Percentiles rank a stretch among this genome's conserved stretches.
phyloP scores from a whole-genome alignment of 2,329 filamentous ascomycete species.

The Epichloe coenophiala region DNA sequence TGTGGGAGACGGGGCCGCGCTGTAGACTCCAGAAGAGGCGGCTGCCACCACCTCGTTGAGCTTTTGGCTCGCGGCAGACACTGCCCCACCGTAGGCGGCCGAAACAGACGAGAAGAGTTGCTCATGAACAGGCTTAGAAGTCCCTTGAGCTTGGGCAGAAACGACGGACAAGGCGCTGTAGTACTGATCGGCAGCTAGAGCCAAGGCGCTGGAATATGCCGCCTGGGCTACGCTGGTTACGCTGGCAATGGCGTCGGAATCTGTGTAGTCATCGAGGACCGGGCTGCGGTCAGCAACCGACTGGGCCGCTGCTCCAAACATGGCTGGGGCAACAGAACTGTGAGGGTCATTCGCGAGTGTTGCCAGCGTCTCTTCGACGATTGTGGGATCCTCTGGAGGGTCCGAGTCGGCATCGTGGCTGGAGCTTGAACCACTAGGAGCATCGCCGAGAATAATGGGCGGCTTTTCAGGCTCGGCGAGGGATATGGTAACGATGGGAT shows the following conservation, averaged over 20 bases:
- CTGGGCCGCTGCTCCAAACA: slow-evolving; percentile 38
- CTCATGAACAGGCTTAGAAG: slow-evolving; percentile 55
- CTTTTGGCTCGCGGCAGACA: slow-evolving; percentile 46
- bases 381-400: neutral
- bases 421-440: neutral
- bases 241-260: slow-evolving; percentile 21
- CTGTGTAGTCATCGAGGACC: slow-evolving; percentile 31
- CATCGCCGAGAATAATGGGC: neutral
- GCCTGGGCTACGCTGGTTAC: slow-evolving; percentile 34
- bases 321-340: slow-evolving; percentile 20
- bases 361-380: neutral
- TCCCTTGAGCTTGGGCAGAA: slow-evolving; percentile 54
- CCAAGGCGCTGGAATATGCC: slow-evolving; percentile 52
- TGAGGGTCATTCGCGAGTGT: slow-evolving; percentile 10
- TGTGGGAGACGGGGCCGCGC: slow-evolving; percentile 32
- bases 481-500: neutral
- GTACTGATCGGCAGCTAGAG: slow-evolving; percentile 54
- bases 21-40: slow-evolving; percentile 36
- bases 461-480: neutral
- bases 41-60: slow-evolving; percentile 41
- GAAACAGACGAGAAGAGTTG: slow-evolving; percentile 57
- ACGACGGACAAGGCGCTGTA: slow-evolving; percentile 53
- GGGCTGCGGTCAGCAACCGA: slow-evolving; percentile 32
- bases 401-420: neutral
- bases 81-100: slow-evolving; percentile 51